Evolutionary conservation across 2,329 filamentous ascomycete genomes (phyloP), one percentile per base, ranked within the genome.

Genomic region (Aspergillus fischeri): DNA sequence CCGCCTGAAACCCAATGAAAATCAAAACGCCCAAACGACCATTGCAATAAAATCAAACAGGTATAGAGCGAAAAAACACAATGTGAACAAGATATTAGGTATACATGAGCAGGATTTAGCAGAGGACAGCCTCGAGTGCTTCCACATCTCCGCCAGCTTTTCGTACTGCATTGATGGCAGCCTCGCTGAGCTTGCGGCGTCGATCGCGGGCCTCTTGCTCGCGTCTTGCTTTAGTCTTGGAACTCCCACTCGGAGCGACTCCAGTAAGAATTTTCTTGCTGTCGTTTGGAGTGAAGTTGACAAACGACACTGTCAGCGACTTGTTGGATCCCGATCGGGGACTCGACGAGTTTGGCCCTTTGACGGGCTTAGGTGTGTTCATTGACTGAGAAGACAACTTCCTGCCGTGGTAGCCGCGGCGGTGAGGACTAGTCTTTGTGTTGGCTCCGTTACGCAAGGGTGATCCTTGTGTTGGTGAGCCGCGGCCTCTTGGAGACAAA

Each of bases 151-250:
- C 77, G 20, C 77, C 77, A 41, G 77, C 77, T 57, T 70, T 75
- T 54, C 72, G 70, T 48, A 79, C 75, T 49, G 77, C 77, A 51
- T 72, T 69, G 53, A 77, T 66, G 35, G 75, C 75, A 55, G 74
- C 75, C 57, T 77, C 75, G 51, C 73, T 74, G 35, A 77, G 60
- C 62, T 75, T 75, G 57, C 75, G 77, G 66, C 90, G 80, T 74
- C 88, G 87, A 69, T 97, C 93, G 53, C 83, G 80, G 1, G 91
- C 91, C 77, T 97, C 93, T 72, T 91, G 89, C 74, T 97, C 93
- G 52, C 94, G 80, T 55, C 92, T 79, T n/a, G 91, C 91, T 72
- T 97, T 97, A 8, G 94, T 97, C 83, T 97, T 97, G 64, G 86
- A 90, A 65, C 87, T 92, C 9, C 94, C 94, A 63, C 88, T 92